Base-by-base conservation (phyloP, 176 grass and related monocot species). In the Oryza nivara region DNA sequence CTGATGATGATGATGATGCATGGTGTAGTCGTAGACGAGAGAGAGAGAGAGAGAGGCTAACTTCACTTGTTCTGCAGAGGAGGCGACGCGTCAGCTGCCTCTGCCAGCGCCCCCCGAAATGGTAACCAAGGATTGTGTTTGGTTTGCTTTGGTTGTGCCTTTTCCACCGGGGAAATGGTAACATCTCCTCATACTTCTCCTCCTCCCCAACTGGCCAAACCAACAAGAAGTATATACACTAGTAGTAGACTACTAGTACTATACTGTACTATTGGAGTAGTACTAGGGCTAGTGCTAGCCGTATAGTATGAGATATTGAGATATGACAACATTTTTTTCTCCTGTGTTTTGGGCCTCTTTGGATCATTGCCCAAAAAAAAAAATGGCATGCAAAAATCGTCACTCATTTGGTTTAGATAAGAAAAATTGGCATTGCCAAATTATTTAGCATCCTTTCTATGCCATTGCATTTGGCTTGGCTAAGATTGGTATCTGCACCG, bases 41-140 rank as follows among this genome's bases (percentile, higher is more conserved):
- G 71, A 0, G 14, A 13, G 28, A 28, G 28, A 28, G 11, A 16
- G 3, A 19, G 51, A 14, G 46, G 11, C 12, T 11, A 13, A 14
- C 46, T 48, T 48, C 46, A 48, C 46, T 14, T 48, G 11, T 14
- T 48, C 46, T 48, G 4, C 15, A 16, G 14, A 4, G 51, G 30
- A 65, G 36, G 51, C 23, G 71, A 77, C 88, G 72, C 54, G 83
- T 89, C 88, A 72, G 56, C 56, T 60, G 25, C 79, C 77, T 72
- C 70, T 70, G 20, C 71, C 4, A 4, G 30, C 40, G 5, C 54
- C 16, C 16, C 78, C 88, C 46, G 63, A 87, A 82, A 90, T 87
- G 89, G 88, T 22, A 87, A 87, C 65, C 30, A 35, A 77, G 66
- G 66, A 19, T 65, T 1, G 54, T 66, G 58, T 43, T 82, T 82